phyloP scores from a whole-genome alignment of 148 eudicot species.

The Silene latifolia region DNA sequence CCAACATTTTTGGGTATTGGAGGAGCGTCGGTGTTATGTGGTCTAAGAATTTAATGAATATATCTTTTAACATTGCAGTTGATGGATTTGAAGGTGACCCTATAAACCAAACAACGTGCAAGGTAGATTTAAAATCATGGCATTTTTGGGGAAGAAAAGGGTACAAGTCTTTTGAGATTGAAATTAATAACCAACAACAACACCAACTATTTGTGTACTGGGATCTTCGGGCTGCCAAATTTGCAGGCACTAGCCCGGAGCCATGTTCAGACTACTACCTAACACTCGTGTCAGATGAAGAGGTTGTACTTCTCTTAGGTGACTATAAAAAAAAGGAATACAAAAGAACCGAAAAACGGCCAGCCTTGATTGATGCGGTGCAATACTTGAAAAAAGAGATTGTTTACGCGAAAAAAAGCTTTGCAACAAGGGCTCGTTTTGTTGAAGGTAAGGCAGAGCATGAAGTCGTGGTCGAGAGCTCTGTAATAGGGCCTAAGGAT shows the following conservation, averaged over 20 bases:
- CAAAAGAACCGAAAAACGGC: slow-evolving; percentile 63
- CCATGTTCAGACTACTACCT: slow-evolving; percentile 70
- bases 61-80: slow-evolving; percentile 47
- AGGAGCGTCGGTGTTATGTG: slow-evolving; percentile 63
- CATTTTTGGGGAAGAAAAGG: slow-evolving; percentile 88
- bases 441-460: slow-evolving; percentile 37
- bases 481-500: slow-evolving; percentile 41
- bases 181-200: slow-evolving; percentile 2
- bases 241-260: slow-evolving; percentile 55
- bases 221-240: slow-evolving; percentile 79
- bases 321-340: slow-evolving; percentile 71
- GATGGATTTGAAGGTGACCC: slow-evolving; percentile 45
- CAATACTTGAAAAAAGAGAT: slow-evolving; percentile 58
- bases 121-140: slow-evolving; percentile 86
- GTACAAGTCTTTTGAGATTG: slow-evolving; percentile 60
- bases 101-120: slow-evolving; percentile 47
- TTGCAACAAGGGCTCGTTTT: slow-evolving; percentile 43
- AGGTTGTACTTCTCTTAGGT: slow-evolving; percentile 67
- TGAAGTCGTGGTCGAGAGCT: slow-evolving; percentile 52
- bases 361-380: slow-evolving; percentile 54
- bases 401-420: slow-evolving; percentile 49
- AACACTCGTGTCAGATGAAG: slow-evolving; percentile 70
- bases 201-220: slow-evolving; percentile 61
- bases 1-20: slow-evolving; percentile 70
- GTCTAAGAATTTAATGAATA: slow-evolving; percentile 63